Evolutionary conservation across 2,329 filamentous ascomycete genomes (phyloP).

Genomic region (Furcasterigmium sp.): DNA sequence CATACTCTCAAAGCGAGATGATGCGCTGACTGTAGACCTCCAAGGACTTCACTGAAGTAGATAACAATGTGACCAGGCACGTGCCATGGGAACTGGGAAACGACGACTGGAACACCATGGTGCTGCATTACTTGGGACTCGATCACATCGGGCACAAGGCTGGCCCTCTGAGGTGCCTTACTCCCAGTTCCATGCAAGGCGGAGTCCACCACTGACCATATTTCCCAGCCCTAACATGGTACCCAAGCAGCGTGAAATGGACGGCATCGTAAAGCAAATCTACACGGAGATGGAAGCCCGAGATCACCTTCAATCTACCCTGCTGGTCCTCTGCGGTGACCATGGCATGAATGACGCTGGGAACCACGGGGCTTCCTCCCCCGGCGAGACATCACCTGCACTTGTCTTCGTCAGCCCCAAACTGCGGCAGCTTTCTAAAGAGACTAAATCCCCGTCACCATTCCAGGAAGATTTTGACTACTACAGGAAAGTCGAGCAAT

Average conservation of each 20-base stretch:
- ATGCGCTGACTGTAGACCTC: conserved; percentile 9
- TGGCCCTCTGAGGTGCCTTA: conserved; percentile 81
- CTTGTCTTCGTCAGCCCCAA: conserved; percentile 88
- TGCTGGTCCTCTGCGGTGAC: conserved; percentile 85
- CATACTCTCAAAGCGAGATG: conserved; percentile 17
- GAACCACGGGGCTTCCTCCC: conserved; percentile 90
- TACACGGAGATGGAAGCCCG: conserved; percentile 69
- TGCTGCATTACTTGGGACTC: conserved; percentile 91
- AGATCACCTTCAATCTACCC: conserved; percentile 66
- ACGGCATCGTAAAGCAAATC: conserved; percentile 69
- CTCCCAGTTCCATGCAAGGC: no score
- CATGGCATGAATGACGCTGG: conserved; percentile 99
- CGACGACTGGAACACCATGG: conserved; percentile 86
- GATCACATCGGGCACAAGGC: conserved; percentile 98
- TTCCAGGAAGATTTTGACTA: conserved; percentile 71
- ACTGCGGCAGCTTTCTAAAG: conserved; percentile 50
- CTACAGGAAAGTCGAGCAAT: conserved; percentile 84
- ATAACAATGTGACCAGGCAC: conserved; percentile 94
- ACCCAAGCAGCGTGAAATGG: conserved; percentile 93
- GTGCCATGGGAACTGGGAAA: conserved; percentile 69
- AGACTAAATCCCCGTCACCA: conserved; percentile 45
- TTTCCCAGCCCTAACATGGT: conserved; percentile 84
- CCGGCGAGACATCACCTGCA: conserved; percentile 90
- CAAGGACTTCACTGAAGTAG: conserved; percentile 95
- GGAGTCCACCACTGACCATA: no score